Conservation (phyloP, 345 rosid genomes). For the Corymbia maculata region DNA sequence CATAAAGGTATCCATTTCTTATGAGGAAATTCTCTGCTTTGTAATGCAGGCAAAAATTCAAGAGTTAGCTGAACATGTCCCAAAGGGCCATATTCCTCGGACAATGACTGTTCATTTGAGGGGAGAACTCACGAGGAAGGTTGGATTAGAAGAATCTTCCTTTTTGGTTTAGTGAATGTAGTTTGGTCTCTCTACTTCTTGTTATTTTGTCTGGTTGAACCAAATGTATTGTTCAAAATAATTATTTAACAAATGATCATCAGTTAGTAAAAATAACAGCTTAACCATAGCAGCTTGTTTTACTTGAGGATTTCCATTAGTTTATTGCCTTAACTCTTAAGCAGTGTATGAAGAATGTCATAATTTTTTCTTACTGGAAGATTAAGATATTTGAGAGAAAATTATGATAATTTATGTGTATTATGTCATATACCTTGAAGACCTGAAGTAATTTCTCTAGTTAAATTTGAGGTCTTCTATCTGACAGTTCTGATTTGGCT, state of each 20-base stretch:
- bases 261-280: not conserved
- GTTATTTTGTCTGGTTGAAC: not conserved
- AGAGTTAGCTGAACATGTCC: constrained; percentile 97
- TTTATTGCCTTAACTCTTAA: not conserved
- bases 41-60: constrained; percentile 89
- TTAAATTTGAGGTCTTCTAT: not conserved
- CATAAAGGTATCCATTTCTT: not conserved
- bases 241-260: not conserved
- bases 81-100: constrained; percentile 96
- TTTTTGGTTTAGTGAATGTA: not conserved
- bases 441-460: not conserved
- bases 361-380: not conserved
- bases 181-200: not conserved
- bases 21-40: not conserved
- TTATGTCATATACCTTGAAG: not conserved
- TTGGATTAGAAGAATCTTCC: not conserved
- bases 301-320: not conserved
- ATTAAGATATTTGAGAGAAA: not conserved
- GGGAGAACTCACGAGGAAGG: constrained; percentile 99
- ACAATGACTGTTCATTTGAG: constrained; percentile 94
- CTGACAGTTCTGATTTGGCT: not conserved
- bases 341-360: not conserved
- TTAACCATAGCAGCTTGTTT: not conserved
- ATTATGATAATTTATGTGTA: not conserved
- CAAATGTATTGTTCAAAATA: not conserved